These are phyloP conservation scores for Betula pendula DNA, from an alignment of 306 rosid genomes.

Conservation along the genomic window DNA sequence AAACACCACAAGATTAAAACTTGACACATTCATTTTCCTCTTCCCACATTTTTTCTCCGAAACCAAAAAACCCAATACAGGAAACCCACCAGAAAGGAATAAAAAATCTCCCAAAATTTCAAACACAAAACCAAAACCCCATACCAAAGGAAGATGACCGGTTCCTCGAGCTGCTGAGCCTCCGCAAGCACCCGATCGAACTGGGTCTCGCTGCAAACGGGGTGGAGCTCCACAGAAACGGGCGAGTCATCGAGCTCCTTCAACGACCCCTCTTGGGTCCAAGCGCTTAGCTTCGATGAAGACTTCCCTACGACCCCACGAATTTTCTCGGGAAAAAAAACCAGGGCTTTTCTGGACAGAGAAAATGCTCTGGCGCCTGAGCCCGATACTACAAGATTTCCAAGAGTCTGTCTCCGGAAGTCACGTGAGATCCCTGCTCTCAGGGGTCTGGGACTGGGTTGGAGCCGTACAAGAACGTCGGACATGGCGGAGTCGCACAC, in stretches of 20 bases:
- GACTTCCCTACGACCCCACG: neutral
- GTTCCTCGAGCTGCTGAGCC: conserved; percentile 38
- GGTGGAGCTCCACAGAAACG: conserved; percentile 42
- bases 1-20: neutral
- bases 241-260: conserved; percentile 53
- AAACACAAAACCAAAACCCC: neutral
- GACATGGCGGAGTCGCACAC: conserved; percentile 36
- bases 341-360: neutral
- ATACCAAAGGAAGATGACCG: conserved; percentile 50
- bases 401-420: neutral
- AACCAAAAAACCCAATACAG: neutral
- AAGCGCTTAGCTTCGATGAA: conserved; percentile 20
- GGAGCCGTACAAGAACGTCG: conserved; percentile 26
- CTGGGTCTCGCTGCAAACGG: conserved; percentile 44
- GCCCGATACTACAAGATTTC: neutral
- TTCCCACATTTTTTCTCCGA: neutral
- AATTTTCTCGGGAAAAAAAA: conserved; percentile 14
- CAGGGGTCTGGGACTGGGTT: conserved; percentile 11
- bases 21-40: neutral
- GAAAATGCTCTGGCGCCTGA: neutral
- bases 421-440: conserved; percentile 21
- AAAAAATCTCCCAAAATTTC: neutral
- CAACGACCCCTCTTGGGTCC: conserved; percentile 36
- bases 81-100: neutral
- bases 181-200: conserved; percentile 48